Base-by-base conservation (phyloP, 2,329 filamentous ascomycete species). In the Clonostachys byssicola region DNA sequence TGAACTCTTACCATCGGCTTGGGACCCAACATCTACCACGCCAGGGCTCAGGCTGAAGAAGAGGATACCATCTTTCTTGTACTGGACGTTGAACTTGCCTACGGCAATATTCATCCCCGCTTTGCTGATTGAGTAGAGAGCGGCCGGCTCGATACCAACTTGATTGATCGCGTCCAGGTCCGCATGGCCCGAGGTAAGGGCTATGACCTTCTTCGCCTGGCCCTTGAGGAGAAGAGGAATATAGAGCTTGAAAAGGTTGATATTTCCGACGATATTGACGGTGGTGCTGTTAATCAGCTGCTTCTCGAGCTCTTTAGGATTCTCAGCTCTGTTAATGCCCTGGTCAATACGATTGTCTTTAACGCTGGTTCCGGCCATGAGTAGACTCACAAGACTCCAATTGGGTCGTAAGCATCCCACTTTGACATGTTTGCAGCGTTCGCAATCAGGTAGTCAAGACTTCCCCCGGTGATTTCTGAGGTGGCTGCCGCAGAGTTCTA, bases 391-490 rank as follows among this genome's bases (percentile, higher is more conserved):
- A 71, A 49, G 8, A 55, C 60, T 10, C 61, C 59, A 12, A 77
- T 58, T 2, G 56, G 45, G n/a, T 57, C 56, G 50, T 54, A 67
- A 10, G 47, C 53, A 43, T 61, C 59, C 7, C 50, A 57, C 1
- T 51, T n/a, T 3, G 61, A 51, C 13, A 69, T 46, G 14, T 60
- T 55, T 12, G 54, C 76, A 4, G 62, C 76, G 46, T 80, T 80
- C 48, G 67, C 69, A 38, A 80, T 72, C 4, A 80, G 57, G 52
- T 73, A 73, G 56, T 80, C 77, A 13, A 80, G 47, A 73, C 55
- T 56, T 30, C 65, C 64, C 17, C 61, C 60, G 1, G 62, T 65
- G 38, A 66, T 61, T 20, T 56, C 52, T 12, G 41, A 23, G 6
- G 34, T 43, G 6, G 23, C 35, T 1, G 18, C 16, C 8, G 36